phyloP scores from a whole-genome alignment of 78 protist genomes.

The Neovahlkampfia damariscottae region DNA sequence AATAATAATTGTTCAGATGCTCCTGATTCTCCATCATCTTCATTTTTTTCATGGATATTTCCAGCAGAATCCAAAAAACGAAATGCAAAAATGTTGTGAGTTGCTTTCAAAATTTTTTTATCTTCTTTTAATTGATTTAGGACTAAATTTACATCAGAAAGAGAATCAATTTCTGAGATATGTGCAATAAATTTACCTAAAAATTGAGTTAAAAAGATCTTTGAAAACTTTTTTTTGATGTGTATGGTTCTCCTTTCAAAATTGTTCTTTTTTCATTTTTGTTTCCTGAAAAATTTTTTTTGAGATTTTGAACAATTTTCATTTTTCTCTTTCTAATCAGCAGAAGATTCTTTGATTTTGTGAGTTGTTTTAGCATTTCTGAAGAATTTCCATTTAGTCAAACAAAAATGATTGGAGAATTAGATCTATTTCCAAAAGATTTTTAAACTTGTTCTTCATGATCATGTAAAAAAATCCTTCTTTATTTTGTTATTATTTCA shows the following conservation, averaged over 20 bases:
- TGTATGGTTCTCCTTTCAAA: background rate
- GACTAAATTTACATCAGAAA: background rate
- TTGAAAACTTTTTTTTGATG: background rate
- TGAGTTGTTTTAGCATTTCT: too few species aligned
- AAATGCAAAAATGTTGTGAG: constrained; percentile 24
- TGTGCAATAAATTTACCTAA: constrained; percentile 37
- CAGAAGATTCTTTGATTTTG: too few species aligned
- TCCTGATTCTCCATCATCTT: constrained; percentile 62
- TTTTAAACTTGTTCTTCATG: too few species aligned
- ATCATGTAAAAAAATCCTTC: too few species aligned
- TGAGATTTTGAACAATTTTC: too few species aligned
- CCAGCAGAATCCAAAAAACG: background rate
- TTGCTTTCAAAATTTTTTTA: background rate
- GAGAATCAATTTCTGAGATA: background rate
- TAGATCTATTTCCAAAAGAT: too few species aligned
- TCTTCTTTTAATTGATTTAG: background rate
- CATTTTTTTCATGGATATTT: constrained; percentile 24
- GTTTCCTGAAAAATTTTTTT: too few species aligned
- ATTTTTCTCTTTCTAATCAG: too few species aligned
- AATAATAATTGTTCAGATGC: constrained; percentile 47
- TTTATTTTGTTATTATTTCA: too few species aligned
- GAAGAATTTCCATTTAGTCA: too few species aligned
- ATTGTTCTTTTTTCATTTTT: background rate
- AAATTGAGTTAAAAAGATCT: too few species aligned
- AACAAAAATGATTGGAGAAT: too few species aligned